These are phyloP conservation scores for Aspergillus novoparasiticus DNA, from an alignment of 2,329 filamentous ascomycete genomes.

Conservation along the genomic window DNA sequence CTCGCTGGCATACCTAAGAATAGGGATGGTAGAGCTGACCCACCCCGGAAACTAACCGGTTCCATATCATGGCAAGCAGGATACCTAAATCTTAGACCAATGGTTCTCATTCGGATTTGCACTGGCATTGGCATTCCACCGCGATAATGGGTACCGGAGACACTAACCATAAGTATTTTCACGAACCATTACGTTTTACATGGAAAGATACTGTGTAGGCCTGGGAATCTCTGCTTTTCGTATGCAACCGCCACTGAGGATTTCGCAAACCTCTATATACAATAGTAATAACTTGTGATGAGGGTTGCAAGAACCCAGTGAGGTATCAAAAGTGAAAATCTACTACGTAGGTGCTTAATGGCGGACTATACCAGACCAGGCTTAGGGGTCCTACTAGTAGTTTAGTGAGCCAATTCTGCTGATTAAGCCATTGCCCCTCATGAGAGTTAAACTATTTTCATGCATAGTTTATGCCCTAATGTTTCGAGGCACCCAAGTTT, in stretches of 20 bases:
- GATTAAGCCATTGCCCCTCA: constrained; percentile 8
- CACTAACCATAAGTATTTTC: neutral
- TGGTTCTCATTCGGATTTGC: neutral
- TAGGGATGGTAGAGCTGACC: neutral
- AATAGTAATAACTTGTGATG: neutral
- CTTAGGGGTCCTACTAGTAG: neutral
- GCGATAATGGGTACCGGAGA: neutral
- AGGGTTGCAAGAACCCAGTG: neutral
- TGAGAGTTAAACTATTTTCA: neutral
- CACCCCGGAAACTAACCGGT: neutral
- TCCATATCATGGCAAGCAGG: neutral
- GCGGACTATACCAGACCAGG: neutral
- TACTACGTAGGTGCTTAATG: neutral
- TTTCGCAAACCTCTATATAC: too few species aligned
- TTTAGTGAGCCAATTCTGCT: neutral
- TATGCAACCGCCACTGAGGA: neutral
- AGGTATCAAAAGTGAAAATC: neutral
- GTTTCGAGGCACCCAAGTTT: constrained; percentile 8
- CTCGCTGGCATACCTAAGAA: neutral
- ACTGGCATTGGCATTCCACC: neutral
- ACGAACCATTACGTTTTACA: neutral
- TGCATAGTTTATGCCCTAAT: constrained; percentile 15
- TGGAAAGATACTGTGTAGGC: neutral
- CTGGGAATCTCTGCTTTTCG: neutral
- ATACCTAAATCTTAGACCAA: neutral